Evolutionary conservation across 306 rosid species (phyloP).

Genomic region (Elaeagnus macrophylla): DNA sequence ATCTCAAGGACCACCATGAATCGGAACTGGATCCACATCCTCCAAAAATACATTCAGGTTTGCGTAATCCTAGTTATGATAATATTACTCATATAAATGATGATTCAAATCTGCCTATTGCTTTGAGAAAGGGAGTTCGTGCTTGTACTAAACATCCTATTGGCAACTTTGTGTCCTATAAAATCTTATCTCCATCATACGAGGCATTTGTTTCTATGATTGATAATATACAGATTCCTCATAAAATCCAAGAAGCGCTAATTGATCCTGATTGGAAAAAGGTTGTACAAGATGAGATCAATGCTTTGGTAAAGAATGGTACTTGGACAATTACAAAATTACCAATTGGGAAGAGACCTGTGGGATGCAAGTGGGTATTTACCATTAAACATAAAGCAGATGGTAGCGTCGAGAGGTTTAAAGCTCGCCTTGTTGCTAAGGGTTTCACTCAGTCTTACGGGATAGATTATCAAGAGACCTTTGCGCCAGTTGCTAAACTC

Average conservation of each 20-base stretch:
- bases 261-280: too few species aligned
- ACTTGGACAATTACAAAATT: too few species aligned
- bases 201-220: neutral
- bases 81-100: neutral
- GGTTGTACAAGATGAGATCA: too few species aligned
- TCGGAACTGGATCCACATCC: neutral
- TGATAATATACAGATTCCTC: neutral
- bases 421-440: too few species aligned
- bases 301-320: too few species aligned
- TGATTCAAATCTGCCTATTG: neutral
- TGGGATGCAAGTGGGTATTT: too few species aligned
- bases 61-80: neutral
- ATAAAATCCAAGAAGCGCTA: neutral
- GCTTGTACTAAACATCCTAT: slow-evolving; percentile 8
- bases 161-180: neutral
- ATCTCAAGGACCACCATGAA: neutral
- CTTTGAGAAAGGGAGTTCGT: slow-evolving; percentile 1
- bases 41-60: neutral
- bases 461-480: too few species aligned
- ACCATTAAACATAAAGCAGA: too few species aligned
- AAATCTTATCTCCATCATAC: neutral
- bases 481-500: neutral
- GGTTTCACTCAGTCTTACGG: too few species aligned
- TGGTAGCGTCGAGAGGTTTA: neutral
- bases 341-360: too few species aligned